Base-by-base conservation (phyloP, 306 rosid genomes). In the Quercus glauca region DNA sequence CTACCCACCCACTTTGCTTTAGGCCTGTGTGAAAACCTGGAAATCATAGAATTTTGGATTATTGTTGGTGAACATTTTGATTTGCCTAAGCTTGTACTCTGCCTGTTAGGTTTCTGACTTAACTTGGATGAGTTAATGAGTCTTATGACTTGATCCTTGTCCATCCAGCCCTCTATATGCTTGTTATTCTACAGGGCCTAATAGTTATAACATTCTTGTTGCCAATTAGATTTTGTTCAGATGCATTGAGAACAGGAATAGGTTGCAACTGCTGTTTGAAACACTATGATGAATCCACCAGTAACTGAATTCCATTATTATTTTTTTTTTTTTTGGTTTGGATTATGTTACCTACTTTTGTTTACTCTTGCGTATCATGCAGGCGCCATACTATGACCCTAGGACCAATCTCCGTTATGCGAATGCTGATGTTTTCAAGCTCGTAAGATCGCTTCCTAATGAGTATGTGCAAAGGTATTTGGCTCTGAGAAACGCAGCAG, bases 341-440 rank as follows among this genome's bases (percentile, higher is more conserved):
- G 45, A 8, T 7, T 14, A 19, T 52, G 41, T 59, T 31, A 26
- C 79, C 28, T 59, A 53, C 52, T 52, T 68, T 75, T 52, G 56
- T 57, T 45, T 73, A 49, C 69, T 26, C 81, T 69, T 57, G 5
- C 73, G 74, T 61, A 60, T 53, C 31, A 26, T 85, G 89, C 95
- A 94, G 99, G 97, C 97, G 75, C 97, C 96, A 28, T 92, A 94
- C 81, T 83, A 85, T 73, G 99, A 94, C 80, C 99, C 99, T 5
- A 87, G 92, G 86, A 92, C 97, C 71, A 87, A 81, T 76, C 99
- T 94, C 52, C 95, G 99, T 8, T 94, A 92, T 57, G 96, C 97
- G 41, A 92, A 86, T 74, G 26, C 95, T 10, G 97, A 94, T n/a
- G 84, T 92, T 78, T 94, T 94, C 92, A 94, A 92, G 94, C 84